Evolutionary conservation across 164 flowering plant genomes (phyloP), one percentile per base, ranked within the genome.

Genomic region (Echeveria elegans): DNA sequence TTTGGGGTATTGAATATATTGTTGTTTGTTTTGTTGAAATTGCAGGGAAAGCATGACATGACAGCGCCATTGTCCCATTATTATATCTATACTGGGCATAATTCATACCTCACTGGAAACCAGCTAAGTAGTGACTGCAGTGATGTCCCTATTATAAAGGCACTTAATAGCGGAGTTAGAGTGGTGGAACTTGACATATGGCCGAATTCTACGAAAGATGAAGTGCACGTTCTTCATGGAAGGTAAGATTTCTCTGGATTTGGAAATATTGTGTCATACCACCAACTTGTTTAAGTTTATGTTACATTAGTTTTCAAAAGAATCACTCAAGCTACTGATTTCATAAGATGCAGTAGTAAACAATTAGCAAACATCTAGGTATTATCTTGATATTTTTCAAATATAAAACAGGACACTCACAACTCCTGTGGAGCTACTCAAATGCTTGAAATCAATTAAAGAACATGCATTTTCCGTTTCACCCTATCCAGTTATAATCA

Each of bases 31-130:
- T 10, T 67, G 16, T 68, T 31, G 69, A 30, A 28, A 26, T 70
- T 69, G 40, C 86, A 87, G 92, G 86, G 82, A 69, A 85, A 83
- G 74, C 91, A 91, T 30, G 92, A 87, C 69, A 87, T 87, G 92
- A 72, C 67, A 72, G 84, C 83, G 53, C 90, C 92, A 5, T 24
- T 87, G 70, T 84, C 90, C 16, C 89, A 87, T 74, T 87, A 87
- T 71, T 87, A 73, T 71, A 81, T 87, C 66, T 84, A 78, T 66
- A 87, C 92, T 0, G 92, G 92, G 38, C 92, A 87, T 67, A 87
- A 87, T 71, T 87, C 92, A 1, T 87, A 87, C 70, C 75, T 85
- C 3, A 87, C 89, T 24, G 92, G 89, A 41, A 87, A 87, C 72
- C 92, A 87, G 68, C 83, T 87, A 2, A 85, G 83, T 45, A 87